Percentiles rank a stretch among this genome's conserved stretches.
These are phyloP conservation scores for Venturia carpophila DNA, from an alignment of 2,329 filamentous ascomycete genomes.

Conservation along the genomic window DNA sequence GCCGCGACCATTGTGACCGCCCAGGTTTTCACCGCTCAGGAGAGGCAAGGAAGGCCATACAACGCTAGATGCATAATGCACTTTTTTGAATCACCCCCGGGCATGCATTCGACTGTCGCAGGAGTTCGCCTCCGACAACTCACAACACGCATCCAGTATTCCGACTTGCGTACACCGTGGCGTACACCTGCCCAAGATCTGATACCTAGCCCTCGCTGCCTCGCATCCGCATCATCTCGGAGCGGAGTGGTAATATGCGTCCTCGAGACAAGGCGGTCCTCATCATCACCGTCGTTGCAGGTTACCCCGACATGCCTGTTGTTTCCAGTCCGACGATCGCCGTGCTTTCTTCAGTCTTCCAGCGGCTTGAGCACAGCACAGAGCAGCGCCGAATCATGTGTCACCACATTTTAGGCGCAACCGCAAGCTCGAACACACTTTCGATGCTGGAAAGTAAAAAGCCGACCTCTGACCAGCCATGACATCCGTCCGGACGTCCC, in stretches of 20 bases:
- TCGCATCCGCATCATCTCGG: background rate
- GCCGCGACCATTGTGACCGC: background rate
- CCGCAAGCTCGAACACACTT: background rate
- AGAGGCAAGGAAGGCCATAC: slow-evolving; percentile 3
- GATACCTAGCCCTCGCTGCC: slow-evolving; percentile 1
- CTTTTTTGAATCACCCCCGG: background rate
- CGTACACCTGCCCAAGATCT: slow-evolving; percentile 5
- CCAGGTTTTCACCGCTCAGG: background rate
- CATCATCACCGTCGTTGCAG: slow-evolving; percentile 7
- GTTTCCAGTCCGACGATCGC: slow-evolving; percentile 10
- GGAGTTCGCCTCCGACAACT: slow-evolving; percentile 8
- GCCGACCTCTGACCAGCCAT: background rate
- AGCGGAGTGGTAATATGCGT: background rate
- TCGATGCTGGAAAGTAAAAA: background rate
- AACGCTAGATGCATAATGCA: slow-evolving; percentile 4
- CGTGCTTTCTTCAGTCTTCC: background rate
- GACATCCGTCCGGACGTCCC: slow-evolving; percentile 3
- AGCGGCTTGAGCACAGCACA: slow-evolving; percentile 1
- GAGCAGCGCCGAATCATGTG: slow-evolving; percentile 4
- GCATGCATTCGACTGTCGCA: background rate
- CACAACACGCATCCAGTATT: background rate
- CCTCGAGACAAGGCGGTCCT: slow-evolving; percentile 4
- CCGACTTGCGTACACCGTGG: background rate
- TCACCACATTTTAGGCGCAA: background rate
- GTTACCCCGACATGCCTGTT: slow-evolving; percentile 3